These are phyloP conservation scores for Fusarium domesticum DNA, from an alignment of 2,329 filamentous ascomycete genomes.

Conservation along the genomic window DNA sequence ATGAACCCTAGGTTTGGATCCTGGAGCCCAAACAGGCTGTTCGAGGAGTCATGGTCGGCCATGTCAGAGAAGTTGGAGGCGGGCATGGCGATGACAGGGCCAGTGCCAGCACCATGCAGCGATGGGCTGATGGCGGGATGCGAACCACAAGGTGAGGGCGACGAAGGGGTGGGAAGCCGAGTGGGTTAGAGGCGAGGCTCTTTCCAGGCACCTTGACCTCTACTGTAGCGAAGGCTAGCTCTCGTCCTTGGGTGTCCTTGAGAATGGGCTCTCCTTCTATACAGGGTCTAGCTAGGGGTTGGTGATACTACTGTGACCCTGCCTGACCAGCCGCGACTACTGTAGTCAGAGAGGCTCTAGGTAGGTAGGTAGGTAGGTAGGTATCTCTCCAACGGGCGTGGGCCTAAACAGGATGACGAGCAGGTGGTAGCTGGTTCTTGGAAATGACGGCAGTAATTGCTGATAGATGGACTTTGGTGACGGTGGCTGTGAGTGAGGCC, in stretches of 20 bases:
- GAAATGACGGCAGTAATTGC: no score
- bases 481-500: not conserved
- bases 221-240: not conserved
- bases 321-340: no score
- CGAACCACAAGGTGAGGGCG: constrained; percentile 16
- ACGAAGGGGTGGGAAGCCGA: no score
- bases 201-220: constrained; percentile 3
- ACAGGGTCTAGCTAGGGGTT: no score
- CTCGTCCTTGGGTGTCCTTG: not conserved
- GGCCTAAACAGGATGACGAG: no score
- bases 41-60: constrained; percentile 40
- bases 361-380: not conserved
- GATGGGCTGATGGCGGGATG: constrained; percentile 28
- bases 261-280: no score
- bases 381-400: not conserved
- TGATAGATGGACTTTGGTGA: no score
- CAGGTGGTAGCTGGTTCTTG: not conserved
- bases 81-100: constrained; percentile 28
- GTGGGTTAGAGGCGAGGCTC: no score
- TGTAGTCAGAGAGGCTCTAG: not conserved
- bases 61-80: constrained; percentile 33
- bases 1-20: constrained; percentile 40
- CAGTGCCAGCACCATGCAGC: constrained; percentile 29
- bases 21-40: constrained; percentile 45
- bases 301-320: no score